Base-by-base conservation (phyloP, 352 stramenopile species). In the Phytophthora cactorum region DNA sequence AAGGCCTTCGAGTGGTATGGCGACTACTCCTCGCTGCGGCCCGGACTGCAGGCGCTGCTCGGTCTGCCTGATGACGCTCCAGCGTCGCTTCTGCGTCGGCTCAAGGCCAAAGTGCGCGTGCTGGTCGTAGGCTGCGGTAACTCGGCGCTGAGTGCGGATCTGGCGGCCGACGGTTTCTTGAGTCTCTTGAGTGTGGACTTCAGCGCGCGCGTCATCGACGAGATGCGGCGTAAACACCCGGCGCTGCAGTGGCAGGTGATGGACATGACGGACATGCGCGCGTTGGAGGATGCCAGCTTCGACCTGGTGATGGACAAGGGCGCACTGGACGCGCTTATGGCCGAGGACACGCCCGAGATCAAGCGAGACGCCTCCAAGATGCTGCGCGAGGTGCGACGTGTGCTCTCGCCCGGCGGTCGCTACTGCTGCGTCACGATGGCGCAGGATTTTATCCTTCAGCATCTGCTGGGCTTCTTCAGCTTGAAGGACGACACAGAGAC, bases 1-100 rank as follows among this genome's bases (percentile, higher is more conserved):
- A 66, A 87, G 50, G 83, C 86, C 6, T 95, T 95, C 55, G 87
- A 95, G 56, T 95, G 87, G 87, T 95, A 94, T 49, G 85, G 86
- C 9, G 72, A 86, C 47, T 94, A 85, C 34, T 49, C 62, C 11
- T 66, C 81, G 5, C 53, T 94, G 31, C 70, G 71, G n/a, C 58
- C 34, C 1, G 55, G 28, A 8, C 63, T 94, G 45, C 61, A 81
- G 38, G 53, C 51, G 31, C 44, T 78, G n/a, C 62, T 84, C 34
- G 57, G 63, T 5, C 59, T 80, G 10, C 67, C 74, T 4, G 50
- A 60, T 52, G 63, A 70, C 52, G 72, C 60, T 12, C 52, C 71
- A 1, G 2, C 61, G 38, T 68, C 70, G 17, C 63, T 85, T 5
- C 27, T 78, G 6, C 57, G 49, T 17, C 67, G 69, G 0, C 63